Evolutionary conservation across 78 protist species (phyloP), one percentile per base, ranked within the genome.

Genomic region (Isochrysis galbana): DNA sequence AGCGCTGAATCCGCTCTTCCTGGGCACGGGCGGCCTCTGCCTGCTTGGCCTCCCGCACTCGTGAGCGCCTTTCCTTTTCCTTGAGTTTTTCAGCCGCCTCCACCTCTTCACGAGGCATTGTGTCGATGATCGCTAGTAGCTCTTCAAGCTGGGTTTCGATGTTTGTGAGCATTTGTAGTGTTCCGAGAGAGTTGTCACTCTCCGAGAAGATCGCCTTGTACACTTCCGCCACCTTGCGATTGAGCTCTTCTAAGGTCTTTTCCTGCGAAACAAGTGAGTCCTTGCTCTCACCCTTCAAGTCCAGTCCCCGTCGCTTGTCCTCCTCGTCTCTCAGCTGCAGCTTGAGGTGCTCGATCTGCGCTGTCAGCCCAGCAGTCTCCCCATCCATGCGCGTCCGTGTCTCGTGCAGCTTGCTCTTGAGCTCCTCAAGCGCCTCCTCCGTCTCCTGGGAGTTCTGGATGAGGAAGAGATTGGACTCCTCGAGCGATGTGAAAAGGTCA

Each of bases 391-490:
- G 10, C 42, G 47, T 0, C 36, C 25, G 51, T 10, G 93, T 80
- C 21, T 3, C 92, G 34, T 0, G 25, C 1, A 70, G 55, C 74
- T 92, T 70, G n/a, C n/a, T 22, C 87, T 26, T 67, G 38, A 95
- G 93, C 45, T 89, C 94, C 54, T 96, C 97, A 45, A 96, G 95
- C 7, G 70, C 91, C 74, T 90, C 93, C 69, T 96, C 97, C 7
- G 91, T 36, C 72, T 93, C 96, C 88, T 95, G 97, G 23, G 70
- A 77, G 93, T 88, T 94, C 80, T 95, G 96, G 88, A 96, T 96
- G 51, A 96, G 91, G 89, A 95, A 95, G 69, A 96, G 94, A 78
- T 96, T 96, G 61, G 91, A 44, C 78, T 96, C 97, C 87, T 96
- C 98, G 61, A 96, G 90, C 42, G 87, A 84, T 0, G 89, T 48